Percentiles rank a stretch among this genome's conserved stretches.
Conservation (phyloP, 2,329 filamentous ascomycete genomes). For the Arthrobotrys megalospora region DNA sequence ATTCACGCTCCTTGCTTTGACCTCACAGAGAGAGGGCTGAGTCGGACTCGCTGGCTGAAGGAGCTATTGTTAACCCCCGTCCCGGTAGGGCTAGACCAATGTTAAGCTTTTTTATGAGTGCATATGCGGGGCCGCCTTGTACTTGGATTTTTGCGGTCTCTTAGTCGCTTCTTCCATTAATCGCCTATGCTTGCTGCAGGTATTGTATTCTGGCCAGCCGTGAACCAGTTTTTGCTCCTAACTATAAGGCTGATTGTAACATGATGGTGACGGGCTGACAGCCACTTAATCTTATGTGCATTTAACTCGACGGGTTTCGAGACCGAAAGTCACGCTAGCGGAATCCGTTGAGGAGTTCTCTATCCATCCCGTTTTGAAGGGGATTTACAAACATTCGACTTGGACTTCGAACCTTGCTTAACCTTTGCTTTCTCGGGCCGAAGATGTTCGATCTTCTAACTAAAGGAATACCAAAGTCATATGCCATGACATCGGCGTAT, state of each 20-base stretch:
- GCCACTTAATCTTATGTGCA: conserved; percentile 40
- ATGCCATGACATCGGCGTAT: conserved; percentile 13
- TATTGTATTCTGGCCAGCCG: no score
- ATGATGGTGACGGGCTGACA: conserved; percentile 14
- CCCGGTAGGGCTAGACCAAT: conserved; percentile 44
- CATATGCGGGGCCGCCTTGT: conserved; percentile 51
- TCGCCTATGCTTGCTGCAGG: conserved; percentile 11
- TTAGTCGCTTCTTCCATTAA: conserved; percentile 2
- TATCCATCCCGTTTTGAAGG: not conserved
- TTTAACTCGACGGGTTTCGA: not conserved
- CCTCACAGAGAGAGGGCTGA: conserved; percentile 1
- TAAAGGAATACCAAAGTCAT: conserved; percentile 6
- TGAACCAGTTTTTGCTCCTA: not conserved
- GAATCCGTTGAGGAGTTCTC: conserved; percentile 5
- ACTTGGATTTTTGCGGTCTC: not conserved
- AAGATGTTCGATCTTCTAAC: conserved; percentile 9
- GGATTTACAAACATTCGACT: conserved; percentile 3
- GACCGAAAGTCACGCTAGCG: not conserved
- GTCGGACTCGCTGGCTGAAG: conserved; percentile 24
- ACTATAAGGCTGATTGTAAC: conserved; percentile 20
- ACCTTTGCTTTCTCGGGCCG: not conserved
- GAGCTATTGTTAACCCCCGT: conserved; percentile 31
- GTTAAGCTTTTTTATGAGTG: conserved; percentile 34
- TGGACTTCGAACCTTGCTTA: not conserved
- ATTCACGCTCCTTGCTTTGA: conserved; percentile 7